Evolutionary conservation across 805 yeast genomes (phyloP), one percentile per base, ranked within the genome.

Genomic region (Ogataea methanolica): DNA sequence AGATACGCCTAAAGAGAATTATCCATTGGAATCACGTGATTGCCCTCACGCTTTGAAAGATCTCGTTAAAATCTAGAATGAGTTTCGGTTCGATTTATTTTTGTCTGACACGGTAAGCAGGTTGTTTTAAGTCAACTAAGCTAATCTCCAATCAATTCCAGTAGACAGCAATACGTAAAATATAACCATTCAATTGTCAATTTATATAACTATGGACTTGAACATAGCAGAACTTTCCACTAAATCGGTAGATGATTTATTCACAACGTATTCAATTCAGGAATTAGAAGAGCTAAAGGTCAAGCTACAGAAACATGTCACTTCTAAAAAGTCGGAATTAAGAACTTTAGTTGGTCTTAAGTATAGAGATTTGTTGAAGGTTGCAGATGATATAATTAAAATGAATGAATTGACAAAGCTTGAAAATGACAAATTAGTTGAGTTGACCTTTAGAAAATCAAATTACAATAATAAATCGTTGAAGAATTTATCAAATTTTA

Each of bases 311-410:
- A 48, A 45, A 15, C 64, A 62, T 40, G 58, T 62, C 2, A 43
- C 42, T 33, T 29, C 22, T 5, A 62, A 60, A 40, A 56, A 55
- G 39, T 43, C 49, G 15, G 63, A 64, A 40, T 56, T 68, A 36
- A 53, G 69, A 26, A 40, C 55, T 11, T 45, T 67, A 31, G 71
- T 68, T 33, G 70, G 70, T 12, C 50, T 44, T 39, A 68, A 67
- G 45, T 68, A 68, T 42, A 52, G 71, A 43, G 71, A 68, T 43
- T 55, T 68, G 37, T 45, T 68, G 14, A 57, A 61, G 31, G 71
- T 65, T 19, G 71, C 71, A 1, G 71, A 68, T 54, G 65, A 68
- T 48, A 66, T 68, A 5, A 63, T 67, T 23, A 51, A 54, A 4
- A 66, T 68, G 71, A 61, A 66, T 46, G 54, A 57, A 4, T 51